Percentiles rank a stretch among this genome's conserved stretches.
Conservation (phyloP, 805 yeast species). For the Lipomyces mesembrius region DNA sequence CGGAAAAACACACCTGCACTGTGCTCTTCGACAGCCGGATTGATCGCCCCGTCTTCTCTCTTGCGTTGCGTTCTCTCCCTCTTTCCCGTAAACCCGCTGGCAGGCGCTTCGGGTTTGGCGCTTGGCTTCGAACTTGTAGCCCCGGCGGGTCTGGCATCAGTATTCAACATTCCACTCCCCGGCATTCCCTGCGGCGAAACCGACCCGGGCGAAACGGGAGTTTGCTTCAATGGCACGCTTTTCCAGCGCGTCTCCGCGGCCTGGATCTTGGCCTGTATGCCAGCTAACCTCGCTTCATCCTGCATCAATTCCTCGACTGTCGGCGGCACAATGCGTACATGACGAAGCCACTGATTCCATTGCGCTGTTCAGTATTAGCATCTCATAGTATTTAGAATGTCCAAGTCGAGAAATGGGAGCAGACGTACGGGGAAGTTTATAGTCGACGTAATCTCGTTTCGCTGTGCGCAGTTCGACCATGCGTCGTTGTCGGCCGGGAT, state of each 20-base stretch:
- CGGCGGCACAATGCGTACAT: slow-evolving; percentile 65
- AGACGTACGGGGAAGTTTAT: slow-evolving; percentile 54
- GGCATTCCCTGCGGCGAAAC: slow-evolving; percentile 36
- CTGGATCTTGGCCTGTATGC: slow-evolving; percentile 56
- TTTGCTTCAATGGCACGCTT: slow-evolving; percentile 43
- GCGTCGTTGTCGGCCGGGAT: slow-evolving; percentile 60
- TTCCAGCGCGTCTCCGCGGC: slow-evolving; percentile 50
- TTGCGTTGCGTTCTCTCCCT: not conserved
- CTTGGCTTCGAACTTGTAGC: slow-evolving; percentile 5
- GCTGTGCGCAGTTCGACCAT: slow-evolving; percentile 61
- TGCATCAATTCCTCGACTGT: slow-evolving; percentile 61
- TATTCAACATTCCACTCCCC: slow-evolving; percentile 13
- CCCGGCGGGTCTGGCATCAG: slow-evolving; percentile 16
- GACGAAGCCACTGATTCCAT: slow-evolving; percentile 82
- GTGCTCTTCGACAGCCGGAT: not conserved
- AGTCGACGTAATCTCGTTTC: slow-evolving; percentile 59
- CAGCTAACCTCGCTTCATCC: slow-evolving; percentile 62
- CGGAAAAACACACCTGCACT: slow-evolving; percentile 5
- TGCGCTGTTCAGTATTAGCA: slow-evolving; percentile 49
- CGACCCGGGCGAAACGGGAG: slow-evolving; percentile 17
- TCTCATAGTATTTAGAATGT: not conserved
- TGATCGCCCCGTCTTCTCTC: not conserved
- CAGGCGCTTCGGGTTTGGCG: slow-evolving; percentile 2
- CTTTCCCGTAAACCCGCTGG: slow-evolving; percentile 5
- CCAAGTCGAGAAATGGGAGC: slow-evolving; percentile 45